Evolutionary conservation across 192 early-diverging fungal genomes (phyloP), one percentile per base, ranked within the genome.

Genomic region (Gonapodya prolifera): DNA sequence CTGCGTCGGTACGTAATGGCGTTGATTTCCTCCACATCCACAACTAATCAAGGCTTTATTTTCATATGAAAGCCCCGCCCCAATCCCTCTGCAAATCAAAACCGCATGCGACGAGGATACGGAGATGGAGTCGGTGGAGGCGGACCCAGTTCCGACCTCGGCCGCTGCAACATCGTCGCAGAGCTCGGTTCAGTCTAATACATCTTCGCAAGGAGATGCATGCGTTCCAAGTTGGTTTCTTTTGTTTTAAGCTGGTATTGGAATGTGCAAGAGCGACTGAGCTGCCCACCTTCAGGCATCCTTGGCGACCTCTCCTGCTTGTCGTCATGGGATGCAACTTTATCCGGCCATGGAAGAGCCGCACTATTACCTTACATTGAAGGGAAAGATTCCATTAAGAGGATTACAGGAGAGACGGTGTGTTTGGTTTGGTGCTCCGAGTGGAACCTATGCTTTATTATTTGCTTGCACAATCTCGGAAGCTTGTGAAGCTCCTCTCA

Each of bases 401-500:
- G 92, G 8, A 82, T 93, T 33, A 83, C 86, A 23, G 83, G 84
- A 8, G 79, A 86, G 34, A 93, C 90, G 16, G 85, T 86, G 34
- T 69, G 77, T 32, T 77, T 28, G 28, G 8, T 71, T 76, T 34
- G n/a, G n/a, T n/a, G n/a, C n/a, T n/a, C n/a, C n/a, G n/a, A n/a
- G n/a, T n/a, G 69, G 70, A 29, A 29, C 17, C 35, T 29, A 30
- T 36, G 17, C 30, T 77, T 69, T 75, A 17, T 17, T 74, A 30
- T 18, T 18, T 28, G 45, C 17, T 75, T 75, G 74, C 18, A 78
- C 32, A 29, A 33, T 73, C 69, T 35, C 2, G n/a, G 2, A 77
- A 90, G 89, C 79, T 91, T 8, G 84, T 83, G 23, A 81, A 87
- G 33, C 85, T 96, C n/a, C 83, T 96, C 1, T 78, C 88, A 8